phyloP scores from a whole-genome alignment of 2,329 filamentous ascomycete species.

The Colletotrichum sp. region DNA sequence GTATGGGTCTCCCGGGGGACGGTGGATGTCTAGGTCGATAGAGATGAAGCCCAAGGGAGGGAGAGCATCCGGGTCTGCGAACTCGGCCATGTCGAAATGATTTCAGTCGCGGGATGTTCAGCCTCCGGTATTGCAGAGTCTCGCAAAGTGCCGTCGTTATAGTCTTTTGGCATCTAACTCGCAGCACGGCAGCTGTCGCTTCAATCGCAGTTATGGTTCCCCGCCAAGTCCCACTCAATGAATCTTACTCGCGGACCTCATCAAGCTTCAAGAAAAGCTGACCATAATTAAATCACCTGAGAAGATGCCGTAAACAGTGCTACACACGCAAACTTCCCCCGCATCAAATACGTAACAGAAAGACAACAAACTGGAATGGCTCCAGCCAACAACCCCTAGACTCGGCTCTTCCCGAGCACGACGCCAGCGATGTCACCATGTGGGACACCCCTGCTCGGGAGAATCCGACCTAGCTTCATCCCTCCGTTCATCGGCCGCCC shows the following conservation, averaged over 20 bases:
- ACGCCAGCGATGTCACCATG: background rate
- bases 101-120: background rate
- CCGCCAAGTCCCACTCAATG: background rate
- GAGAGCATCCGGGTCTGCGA: background rate
- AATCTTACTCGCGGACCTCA: background rate
- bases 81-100: background rate
- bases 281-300: background rate
- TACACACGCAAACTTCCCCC: background rate
- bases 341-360: background rate
- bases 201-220: background rate
- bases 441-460: background rate
- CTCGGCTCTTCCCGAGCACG: background rate
- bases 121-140: background rate
- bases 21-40: constrained; percentile 34
- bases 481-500: background rate
- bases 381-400: background rate
- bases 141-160: background rate
- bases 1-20: constrained; percentile 39
- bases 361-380: background rate
- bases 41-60: constrained; percentile 39
- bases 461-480: background rate
- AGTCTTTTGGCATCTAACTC: background rate
- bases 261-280: background rate
- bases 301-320: background rate
- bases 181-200: background rate